Base-by-base conservation (phyloP, 2,329 filamentous ascomycete genomes). In the Nectriaceae sp. region DNA sequence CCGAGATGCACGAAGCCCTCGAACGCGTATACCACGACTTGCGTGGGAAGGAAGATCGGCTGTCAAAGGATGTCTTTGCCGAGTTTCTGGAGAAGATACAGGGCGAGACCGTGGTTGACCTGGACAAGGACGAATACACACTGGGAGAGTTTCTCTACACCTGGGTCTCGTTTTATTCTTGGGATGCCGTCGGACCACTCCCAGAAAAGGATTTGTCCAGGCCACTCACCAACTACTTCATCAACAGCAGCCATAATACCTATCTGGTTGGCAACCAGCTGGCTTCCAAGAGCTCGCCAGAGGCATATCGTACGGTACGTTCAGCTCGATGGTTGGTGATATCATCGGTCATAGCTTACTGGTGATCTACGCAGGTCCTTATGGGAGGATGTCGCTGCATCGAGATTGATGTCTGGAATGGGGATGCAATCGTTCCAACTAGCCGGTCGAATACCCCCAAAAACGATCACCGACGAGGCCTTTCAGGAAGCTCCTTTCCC, bases 371-470 rank as follows among this genome's bases (percentile, higher is more conserved):
- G 60, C 36, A 89, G 80, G 87, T 88, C 11, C 82, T 97, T 11
- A 75, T 82, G 29, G 80, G 84, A 43, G 89, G 89, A 40, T 96
- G 92, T 63, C 84, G 92, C 52, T 97, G 91, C 63, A 90, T 97
- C 40, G 92, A 97, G 67, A 94, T 97, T 46, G 93, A 97, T 64
- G 90, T 97, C 3, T 96, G 92, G 89, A 89, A 97, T 67, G 89
- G 90, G 11, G 74, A 80, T 53, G 67, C 74, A 16, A 68, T 67
- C 37, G 64, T 69, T 4, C 67, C 65, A 4, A 67, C 65, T 4
- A 58, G 50, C 33, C 54, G 64, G 19, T 68, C 71, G 21, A 74
- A 68, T 40, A 70, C 72, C 1, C 67, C 70, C 15, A 70, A 68
- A 48, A 61, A 61, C 10, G 69, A 73, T 5, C 79, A 83, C 54